Conservation (phyloP, 805 yeast species). For the Ogataea ramenticola region DNA sequence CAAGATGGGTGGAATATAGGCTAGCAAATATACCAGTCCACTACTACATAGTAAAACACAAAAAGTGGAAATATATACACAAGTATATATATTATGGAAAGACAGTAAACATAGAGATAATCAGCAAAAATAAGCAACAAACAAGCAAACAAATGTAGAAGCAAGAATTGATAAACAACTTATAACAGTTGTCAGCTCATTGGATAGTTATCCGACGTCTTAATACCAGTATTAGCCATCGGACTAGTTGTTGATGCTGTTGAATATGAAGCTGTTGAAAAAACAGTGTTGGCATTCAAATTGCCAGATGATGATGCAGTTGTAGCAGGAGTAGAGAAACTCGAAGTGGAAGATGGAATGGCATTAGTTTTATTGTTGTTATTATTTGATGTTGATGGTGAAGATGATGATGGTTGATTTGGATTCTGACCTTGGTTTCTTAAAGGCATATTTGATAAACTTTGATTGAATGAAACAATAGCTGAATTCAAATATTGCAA, state of each 20-base stretch:
- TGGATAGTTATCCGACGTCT: too few species aligned
- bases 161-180: too few species aligned
- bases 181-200: too few species aligned
- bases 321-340: not conserved
- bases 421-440: constrained; percentile 2
- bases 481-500: constrained; percentile 26
- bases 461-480: constrained; percentile 22
- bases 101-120: too few species aligned
- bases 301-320: not conserved
- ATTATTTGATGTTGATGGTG: constrained; percentile 4
- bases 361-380: not conserved
- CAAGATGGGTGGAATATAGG: too few species aligned
- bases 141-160: too few species aligned
- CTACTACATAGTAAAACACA: too few species aligned
- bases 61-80: too few species aligned
- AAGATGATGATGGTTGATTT: constrained; percentile 4
- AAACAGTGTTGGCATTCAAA: not conserved
- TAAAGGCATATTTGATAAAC: constrained; percentile 6
- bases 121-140: too few species aligned
- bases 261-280: not conserved
- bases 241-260: not conserved
- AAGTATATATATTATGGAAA: too few species aligned
- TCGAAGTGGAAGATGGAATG: not conserved
- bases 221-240: not conserved
- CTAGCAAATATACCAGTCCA: too few species aligned